Base-by-base conservation (phyloP, 257 asterid genomes). In the Prunella vulgaris region DNA sequence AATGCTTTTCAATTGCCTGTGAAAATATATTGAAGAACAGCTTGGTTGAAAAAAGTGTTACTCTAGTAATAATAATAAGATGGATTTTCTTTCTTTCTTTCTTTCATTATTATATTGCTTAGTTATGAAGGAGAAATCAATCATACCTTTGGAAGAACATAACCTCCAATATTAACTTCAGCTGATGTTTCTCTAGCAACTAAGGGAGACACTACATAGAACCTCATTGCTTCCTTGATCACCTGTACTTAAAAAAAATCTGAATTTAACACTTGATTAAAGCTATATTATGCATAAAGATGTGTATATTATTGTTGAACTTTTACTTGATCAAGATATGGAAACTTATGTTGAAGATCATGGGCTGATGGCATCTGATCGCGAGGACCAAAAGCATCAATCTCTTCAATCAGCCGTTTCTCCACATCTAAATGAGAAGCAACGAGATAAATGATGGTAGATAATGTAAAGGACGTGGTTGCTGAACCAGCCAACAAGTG, bases 401-500 rank as follows among this genome's bases (percentile, higher is more conserved):
- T 84, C 80, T 91, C 99, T 32, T 73, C 80, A 13, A 94, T 54
- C 60, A 94, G 67, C 81, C 86, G 87, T 58, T 49, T 73, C 83
- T 91, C 99, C 5, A 87, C 97, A 0, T 81, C 83, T 3, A 85
- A 85, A 78, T 91, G 92, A 28, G 82, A 76, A 25, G 99, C 76
- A 21, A 94, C 89, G 10, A 94, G 80, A 73, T 91, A 94, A 70
- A 94, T 71, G 52, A 85, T 76, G 18, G 83, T 73, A 13, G 99
- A 91, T 51, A 94, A 76, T 14, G 99, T 89, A 70, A 94, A 94
- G 0, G 99, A 94, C 0, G 97, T 94, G 0, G 99, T 91, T 7
- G 97, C 85, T 5, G 99, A 94, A 40, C 99, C 98, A 44, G 99
- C 99, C 69, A 94, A 58, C 64, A 94, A 79, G 66, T 94, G 99